Percentiles rank a stretch among this genome's conserved stretches.
phyloP scores from a whole-genome alignment of 2,329 filamentous ascomycete genomes.

The Pseudopyrenochaeta lycopersici region DNA sequence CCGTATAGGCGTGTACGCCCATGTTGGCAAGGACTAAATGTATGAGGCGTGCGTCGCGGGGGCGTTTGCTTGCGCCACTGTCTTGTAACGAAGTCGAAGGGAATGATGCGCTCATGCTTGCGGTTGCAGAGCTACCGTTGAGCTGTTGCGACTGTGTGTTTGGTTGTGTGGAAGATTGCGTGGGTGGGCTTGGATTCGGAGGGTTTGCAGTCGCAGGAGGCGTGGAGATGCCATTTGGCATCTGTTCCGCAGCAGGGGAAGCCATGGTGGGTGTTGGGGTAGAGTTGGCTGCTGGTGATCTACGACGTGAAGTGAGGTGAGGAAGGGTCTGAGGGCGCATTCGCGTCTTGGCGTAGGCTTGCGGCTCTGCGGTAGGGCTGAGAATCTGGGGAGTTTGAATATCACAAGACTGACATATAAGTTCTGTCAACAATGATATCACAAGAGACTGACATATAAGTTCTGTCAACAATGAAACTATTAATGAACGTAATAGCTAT shows the following conservation, averaged over 20 bases:
- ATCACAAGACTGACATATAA: neutral
- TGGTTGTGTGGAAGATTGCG: conserved; percentile 32
- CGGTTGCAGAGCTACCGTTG: conserved; percentile 25
- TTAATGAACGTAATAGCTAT: neutral
- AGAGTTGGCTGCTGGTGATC: neutral
- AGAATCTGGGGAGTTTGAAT: conserved; percentile 21
- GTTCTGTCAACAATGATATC: neutral
- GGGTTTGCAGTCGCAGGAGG: conserved; percentile 44
- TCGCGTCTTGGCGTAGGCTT: conserved; percentile 10
- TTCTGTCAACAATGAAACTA: neutral
- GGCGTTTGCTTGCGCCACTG: conserved; percentile 58
- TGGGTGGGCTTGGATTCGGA: conserved; percentile 42
- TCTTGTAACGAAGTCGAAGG: conserved; percentile 46
- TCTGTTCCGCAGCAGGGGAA: conserved; percentile 45
- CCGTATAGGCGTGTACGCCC: conserved; percentile 81
- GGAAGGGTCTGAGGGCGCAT: neutral
- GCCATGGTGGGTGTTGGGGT: conserved; percentile 39
- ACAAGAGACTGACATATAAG: neutral
- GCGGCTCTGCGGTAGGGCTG: conserved; percentile 24
- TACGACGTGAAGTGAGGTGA: neutral
- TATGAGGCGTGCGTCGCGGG: conserved; percentile 80
- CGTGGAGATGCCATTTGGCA: conserved; percentile 51
- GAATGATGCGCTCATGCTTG: conserved; percentile 33
- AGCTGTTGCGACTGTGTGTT: conserved; percentile 19
- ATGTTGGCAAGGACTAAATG: conserved; percentile 82